These are phyloP conservation scores for Epichloe uncinata DNA, from an alignment of 2,329 filamentous ascomycete species.

Conservation along the genomic window DNA sequence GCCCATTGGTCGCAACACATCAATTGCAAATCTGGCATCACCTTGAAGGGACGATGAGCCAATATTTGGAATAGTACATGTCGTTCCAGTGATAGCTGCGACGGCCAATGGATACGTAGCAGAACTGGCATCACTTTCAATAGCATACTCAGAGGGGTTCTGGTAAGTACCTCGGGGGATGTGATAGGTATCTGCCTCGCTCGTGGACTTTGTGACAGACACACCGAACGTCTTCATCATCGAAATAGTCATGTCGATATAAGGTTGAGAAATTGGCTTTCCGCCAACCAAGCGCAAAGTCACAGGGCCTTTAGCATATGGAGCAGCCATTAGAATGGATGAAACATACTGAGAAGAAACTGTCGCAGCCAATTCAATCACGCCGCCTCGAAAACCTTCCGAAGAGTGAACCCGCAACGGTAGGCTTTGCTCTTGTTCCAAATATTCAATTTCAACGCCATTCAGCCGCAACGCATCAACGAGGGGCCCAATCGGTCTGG, in stretches of 20 bases:
- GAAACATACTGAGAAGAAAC: slow-evolving; percentile 99
- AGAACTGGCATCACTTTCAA: slow-evolving; percentile 96
- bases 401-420: slow-evolving; percentile 73
- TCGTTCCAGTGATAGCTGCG: slow-evolving; percentile 89
- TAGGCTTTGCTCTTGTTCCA: slow-evolving; percentile 71
- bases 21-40: slow-evolving; percentile 84
- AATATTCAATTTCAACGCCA: slow-evolving; percentile 74
- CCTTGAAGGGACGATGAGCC: slow-evolving; percentile 85
- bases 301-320: slow-evolving; percentile 89
- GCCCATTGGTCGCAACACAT: slow-evolving; percentile 86
- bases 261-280: slow-evolving; percentile 90
- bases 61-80: slow-evolving; percentile 92
- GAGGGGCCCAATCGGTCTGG: slow-evolving; percentile 81
- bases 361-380: slow-evolving; percentile 85
- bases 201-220: slow-evolving; percentile 58
- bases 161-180: slow-evolving; percentile 75
- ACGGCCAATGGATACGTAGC: slow-evolving; percentile 92
- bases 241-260: slow-evolving; percentile 96
- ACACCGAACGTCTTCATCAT: slow-evolving; percentile 97
- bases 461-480: slow-evolving; percentile 83
- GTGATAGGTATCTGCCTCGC: slow-evolving; percentile 82
- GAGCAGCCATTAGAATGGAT: slow-evolving; percentile 89
- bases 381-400: slow-evolving; percentile 70
- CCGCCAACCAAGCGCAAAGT: slow-evolving; percentile 85
- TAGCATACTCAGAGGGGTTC: slow-evolving; percentile 74